Percentiles rank a stretch among this genome's conserved stretches.
Conservation (phyloP, 169 alveolate genomes). For the Eimeria zaria region DNA sequence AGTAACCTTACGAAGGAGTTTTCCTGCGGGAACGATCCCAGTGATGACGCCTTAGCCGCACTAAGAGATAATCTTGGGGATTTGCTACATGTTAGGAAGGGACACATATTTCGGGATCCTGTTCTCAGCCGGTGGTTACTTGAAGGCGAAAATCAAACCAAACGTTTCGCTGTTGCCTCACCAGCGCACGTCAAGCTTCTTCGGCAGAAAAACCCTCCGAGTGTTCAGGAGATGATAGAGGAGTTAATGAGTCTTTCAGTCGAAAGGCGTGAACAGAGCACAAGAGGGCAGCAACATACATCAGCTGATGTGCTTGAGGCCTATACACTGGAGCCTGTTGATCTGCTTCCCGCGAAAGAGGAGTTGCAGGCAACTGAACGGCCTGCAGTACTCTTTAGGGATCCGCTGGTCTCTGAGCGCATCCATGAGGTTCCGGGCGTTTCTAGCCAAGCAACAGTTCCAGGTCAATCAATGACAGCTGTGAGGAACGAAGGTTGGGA, state of each 20-base stretch:
- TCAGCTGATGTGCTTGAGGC: neutral
- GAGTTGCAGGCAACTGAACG: neutral
- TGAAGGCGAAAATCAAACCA: neutral
- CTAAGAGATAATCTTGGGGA: neutral
- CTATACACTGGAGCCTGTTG: neutral
- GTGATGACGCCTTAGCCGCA: neutral
- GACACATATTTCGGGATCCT: neutral
- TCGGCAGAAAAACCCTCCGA: neutral
- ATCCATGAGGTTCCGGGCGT: neutral
- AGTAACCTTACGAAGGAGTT: neutral
- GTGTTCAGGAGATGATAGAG: neutral
- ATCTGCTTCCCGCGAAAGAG: neutral
- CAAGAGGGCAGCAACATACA: neutral
- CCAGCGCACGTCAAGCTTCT: neutral
- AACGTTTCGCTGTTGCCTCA: conserved; percentile 6
- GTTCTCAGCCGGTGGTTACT: neutral
- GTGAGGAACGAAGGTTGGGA: neutral
- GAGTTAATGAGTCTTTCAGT: neutral
- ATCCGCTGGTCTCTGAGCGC: neutral
- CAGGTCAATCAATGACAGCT: neutral
- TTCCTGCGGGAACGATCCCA: neutral
- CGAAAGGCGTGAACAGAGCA: neutral
- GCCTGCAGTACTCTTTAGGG: neutral
- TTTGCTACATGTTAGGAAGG: neutral
- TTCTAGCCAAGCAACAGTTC: neutral